phyloP scores from a whole-genome alignment of 768 basidiomycete species.

The Russula sp. region DNA sequence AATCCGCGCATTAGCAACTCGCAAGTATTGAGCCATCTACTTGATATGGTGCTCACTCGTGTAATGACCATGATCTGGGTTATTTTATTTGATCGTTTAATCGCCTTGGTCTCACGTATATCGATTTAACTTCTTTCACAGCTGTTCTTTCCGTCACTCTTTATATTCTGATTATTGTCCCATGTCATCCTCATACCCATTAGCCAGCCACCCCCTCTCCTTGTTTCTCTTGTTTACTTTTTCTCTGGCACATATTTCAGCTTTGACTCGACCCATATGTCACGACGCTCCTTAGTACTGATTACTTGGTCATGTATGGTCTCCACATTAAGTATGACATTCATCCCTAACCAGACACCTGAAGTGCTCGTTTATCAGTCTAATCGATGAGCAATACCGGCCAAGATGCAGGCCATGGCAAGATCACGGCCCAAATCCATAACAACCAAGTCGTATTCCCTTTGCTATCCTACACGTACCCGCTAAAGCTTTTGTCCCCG shows the following conservation, averaged over 20 bases:
- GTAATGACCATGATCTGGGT: conserved; percentile 6
- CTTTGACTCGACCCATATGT: conserved; percentile 7
- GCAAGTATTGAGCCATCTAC: conserved; percentile 44
- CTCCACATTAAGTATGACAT: conserved; percentile 8
- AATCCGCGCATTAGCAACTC: conserved; percentile 79
- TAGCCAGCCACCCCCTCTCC: background rate
- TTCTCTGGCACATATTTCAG: conserved; percentile 1
- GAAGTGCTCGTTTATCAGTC: background rate
- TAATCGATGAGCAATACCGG: conserved; percentile 3
- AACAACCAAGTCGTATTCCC: conserved; percentile 57
- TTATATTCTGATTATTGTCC: background rate
- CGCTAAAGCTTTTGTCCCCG: conserved; percentile 82
- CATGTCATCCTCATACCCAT: background rate
- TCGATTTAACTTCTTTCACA: conserved; percentile 1
- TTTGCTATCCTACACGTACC: conserved; percentile 73
- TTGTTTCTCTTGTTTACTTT: conserved; percentile 6
- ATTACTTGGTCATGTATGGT: conserved; percentile 12
- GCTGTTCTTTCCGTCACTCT: background rate
- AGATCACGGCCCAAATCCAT: conserved; percentile 46
- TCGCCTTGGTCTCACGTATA: conserved; percentile 4
- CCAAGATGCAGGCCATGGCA: conserved; percentile 44
- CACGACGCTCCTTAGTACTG: conserved; percentile 16
- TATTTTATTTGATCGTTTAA: conserved; percentile 16
- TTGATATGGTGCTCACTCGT: conserved; percentile 6
- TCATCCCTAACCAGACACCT: background rate